These are phyloP conservation scores for Sesbania bispinosa DNA, from an alignment of 306 rosid species.

Conservation along the genomic window DNA sequence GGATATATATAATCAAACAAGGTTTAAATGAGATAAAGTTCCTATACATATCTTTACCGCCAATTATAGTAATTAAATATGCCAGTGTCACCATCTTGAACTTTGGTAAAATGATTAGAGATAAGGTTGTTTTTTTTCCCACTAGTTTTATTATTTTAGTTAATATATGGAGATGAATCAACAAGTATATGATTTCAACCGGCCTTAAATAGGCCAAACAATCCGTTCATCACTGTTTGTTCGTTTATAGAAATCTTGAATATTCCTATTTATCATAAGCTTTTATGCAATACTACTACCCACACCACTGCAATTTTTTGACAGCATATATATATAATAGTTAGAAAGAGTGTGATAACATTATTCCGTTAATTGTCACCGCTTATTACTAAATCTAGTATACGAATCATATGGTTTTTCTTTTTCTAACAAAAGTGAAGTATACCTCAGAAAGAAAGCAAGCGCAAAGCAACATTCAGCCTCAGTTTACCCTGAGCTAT, in stretches of 20 bases:
- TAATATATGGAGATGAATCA: not conserved
- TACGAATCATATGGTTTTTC: not conserved
- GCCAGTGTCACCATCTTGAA: not conserved
- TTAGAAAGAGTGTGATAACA: not conserved
- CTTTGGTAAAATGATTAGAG: not conserved
- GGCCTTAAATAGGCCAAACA: not conserved
- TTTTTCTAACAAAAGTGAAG: not conserved
- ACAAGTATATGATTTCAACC: not conserved
- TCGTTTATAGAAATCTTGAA: not conserved
- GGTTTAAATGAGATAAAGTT: slow-evolving; percentile 7
- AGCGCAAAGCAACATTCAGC: not conserved
- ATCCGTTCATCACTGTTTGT: not conserved
- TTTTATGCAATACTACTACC: not conserved
- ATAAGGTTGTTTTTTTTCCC: not conserved
- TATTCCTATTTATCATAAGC: not conserved
- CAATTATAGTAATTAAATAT: not conserved
- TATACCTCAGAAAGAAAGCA: not conserved
- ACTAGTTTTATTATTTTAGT: not conserved
- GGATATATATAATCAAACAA: not conserved
- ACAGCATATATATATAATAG: not conserved
- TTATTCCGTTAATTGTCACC: not conserved
- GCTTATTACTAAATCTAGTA: not conserved
- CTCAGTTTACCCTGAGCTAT: not conserved
- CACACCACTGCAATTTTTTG: not conserved
- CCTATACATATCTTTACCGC: not conserved